phyloP scores from a whole-genome alignment of 371 early-diverging fungal genomes.

The Mucor irregularis region DNA sequence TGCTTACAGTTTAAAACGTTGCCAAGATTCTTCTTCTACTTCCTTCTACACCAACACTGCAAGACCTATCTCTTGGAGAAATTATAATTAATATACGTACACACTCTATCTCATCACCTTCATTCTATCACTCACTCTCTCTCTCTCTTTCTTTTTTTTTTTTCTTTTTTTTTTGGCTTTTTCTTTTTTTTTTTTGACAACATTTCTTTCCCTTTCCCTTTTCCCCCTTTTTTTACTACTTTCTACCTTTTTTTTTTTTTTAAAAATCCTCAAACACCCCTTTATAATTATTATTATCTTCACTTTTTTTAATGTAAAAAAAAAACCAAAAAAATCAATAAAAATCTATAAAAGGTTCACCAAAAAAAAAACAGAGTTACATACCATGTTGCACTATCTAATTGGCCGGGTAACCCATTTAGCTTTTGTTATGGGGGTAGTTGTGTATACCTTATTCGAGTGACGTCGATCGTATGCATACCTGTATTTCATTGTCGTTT shows the following conservation, averaged over 20 bases:
- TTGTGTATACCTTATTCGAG: no score
- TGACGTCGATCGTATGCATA: no score
- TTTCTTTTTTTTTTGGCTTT: constrained; percentile 7
- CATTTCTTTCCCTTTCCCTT: no score
- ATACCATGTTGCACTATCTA: no score
- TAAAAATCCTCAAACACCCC: not conserved
- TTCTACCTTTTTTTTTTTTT: constrained; percentile 4
- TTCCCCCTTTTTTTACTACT: not conserved
- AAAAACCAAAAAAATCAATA: constrained; percentile 2
- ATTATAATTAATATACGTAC: constrained; percentile 1
- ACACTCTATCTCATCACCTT: not conserved
- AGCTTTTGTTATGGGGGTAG: no score
- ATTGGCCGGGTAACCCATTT: no score
- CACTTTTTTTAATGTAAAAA: not conserved
- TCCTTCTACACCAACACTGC: not conserved
- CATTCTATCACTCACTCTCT: not conserved
- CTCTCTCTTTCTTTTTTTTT: constrained; percentile 1
- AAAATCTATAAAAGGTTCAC: not conserved
- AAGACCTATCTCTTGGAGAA: constrained; percentile 21
- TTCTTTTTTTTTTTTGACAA: constrained; percentile 1
- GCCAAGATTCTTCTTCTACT: constrained; percentile 9
- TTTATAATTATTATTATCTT: not conserved
- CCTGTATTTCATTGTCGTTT: no score
- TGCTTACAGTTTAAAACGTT: constrained; percentile 20
- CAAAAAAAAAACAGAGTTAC: not conserved